Evolutionary conservation across 306 rosid species (phyloP).

Genomic region (Albizia julibrissin): DNA sequence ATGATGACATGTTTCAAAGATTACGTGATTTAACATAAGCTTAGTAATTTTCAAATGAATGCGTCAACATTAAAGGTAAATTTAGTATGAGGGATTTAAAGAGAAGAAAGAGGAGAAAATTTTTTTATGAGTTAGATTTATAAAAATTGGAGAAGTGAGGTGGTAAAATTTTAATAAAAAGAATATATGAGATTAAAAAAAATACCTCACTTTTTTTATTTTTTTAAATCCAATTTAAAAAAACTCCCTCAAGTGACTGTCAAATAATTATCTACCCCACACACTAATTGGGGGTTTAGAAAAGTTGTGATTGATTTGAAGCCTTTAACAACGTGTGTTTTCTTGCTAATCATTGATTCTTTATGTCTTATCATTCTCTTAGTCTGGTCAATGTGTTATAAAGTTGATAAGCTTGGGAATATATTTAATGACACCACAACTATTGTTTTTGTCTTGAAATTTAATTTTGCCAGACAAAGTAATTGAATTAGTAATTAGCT

Average conservation of each 20-base stretch:
- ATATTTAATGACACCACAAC: background rate
- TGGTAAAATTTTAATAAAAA: too few species aligned
- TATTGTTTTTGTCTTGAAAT: background rate
- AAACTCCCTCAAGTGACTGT: background rate
- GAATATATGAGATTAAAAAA: too few species aligned
- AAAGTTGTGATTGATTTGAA: constrained; percentile 37
- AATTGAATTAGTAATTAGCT: background rate
- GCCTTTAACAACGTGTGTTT: constrained; percentile 22
- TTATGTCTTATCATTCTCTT: constrained; percentile 34
- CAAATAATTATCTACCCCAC: constrained; percentile 23
- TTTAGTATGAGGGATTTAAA: too few species aligned
- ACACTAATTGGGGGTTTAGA: constrained; percentile 25
- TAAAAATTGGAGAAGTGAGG: too few species aligned
- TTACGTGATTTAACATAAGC: background rate
- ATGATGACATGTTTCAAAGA: constrained; percentile 12
- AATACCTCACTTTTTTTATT: too few species aligned
- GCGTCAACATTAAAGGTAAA: background rate
- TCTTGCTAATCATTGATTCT: constrained; percentile 26
- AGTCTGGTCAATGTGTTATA: background rate
- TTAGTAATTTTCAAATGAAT: background rate
- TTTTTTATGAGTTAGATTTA: too few species aligned
- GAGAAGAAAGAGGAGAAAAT: too few species aligned
- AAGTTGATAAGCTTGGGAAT: background rate
- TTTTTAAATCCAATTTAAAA: too few species aligned
- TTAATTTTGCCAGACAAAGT: background rate